phyloP scores from a whole-genome alignment of 163 green algal genomes.

The Scenedesmus sp. region DNA sequence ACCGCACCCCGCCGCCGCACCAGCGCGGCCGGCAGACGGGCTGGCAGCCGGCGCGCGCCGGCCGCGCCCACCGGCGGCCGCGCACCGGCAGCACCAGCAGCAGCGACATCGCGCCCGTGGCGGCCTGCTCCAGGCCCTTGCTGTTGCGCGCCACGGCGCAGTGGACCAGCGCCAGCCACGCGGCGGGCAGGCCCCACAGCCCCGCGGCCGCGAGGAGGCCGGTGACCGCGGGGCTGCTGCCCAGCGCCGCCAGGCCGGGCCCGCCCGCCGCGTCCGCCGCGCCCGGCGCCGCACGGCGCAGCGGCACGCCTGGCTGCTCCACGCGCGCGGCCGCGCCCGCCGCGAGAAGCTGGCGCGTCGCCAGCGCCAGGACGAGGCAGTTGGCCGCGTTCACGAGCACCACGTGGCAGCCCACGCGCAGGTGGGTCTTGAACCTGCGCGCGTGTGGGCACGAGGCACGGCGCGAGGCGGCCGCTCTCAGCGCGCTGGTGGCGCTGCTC shows the following conservation, averaged over 20 bases:
- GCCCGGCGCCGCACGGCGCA: too few relatives aligned
- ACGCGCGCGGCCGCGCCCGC: too few relatives aligned
- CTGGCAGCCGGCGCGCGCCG: too few relatives aligned
- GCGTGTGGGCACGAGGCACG: too few relatives aligned
- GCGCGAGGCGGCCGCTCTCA: too few relatives aligned
- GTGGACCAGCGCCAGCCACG: constrained; percentile 15
- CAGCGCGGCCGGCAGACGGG: too few relatives aligned
- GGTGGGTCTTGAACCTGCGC: constrained; percentile 31
- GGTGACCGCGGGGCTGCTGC: not conserved
- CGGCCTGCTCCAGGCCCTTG: constrained; percentile 5
- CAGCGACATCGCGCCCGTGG: not conserved
- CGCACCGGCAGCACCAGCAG: constrained; percentile 30
- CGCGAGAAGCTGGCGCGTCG: too few relatives aligned
- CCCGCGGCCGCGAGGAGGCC: not conserved
- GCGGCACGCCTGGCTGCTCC: too few relatives aligned
- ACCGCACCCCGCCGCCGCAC: too few relatives aligned
- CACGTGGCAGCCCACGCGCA: constrained; percentile 9
- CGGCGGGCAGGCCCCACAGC: not conserved
- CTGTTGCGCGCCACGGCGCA: constrained; percentile 20
- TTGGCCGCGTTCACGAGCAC: constrained; percentile 14
- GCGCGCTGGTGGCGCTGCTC: too few relatives aligned
- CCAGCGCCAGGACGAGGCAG: constrained; percentile 13
- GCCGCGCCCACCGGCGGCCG: too few relatives aligned
- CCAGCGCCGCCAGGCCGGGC: not conserved
- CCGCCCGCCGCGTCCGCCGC: not conserved